Evolutionary conservation across 2,329 filamentous ascomycete genomes (phyloP).

Genomic region (Sporothrix globosa): DNA sequence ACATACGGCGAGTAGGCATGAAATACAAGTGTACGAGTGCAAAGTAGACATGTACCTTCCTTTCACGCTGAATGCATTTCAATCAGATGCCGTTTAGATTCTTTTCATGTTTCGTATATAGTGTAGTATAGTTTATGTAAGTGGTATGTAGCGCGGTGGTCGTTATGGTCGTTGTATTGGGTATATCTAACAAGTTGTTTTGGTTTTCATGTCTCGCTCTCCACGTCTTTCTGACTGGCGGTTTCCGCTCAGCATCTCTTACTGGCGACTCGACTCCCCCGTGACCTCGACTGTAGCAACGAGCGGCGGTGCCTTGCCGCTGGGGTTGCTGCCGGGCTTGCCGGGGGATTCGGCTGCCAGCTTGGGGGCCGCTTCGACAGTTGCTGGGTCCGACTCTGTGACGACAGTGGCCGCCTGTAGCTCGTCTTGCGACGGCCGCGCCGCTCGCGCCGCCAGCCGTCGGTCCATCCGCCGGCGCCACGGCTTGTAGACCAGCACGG

Average conservation of each 20-base stretch:
- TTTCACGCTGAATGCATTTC: no score
- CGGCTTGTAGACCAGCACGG: slow-evolving; percentile 74
- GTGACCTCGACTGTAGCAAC: neutral
- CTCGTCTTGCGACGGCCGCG: neutral
- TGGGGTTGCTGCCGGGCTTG: neutral
- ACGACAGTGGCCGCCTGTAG: neutral
- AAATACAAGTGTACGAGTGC: no score
- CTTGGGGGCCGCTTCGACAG: neutral
- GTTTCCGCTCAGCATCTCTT: neutral
- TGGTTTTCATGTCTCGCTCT: no score
- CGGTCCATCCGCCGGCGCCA: slow-evolving; percentile 65
- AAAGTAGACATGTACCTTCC: no score
- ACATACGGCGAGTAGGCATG: no score
- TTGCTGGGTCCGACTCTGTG: neutral
- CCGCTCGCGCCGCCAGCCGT: neutral
- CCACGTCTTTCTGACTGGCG: no score
- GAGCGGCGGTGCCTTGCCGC: neutral
- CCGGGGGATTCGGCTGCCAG: neutral
- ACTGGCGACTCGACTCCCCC: neutral
- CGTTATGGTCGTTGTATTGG: neutral
- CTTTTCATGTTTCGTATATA: neutral
- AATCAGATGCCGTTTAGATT: neutral
- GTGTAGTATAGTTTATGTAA: neutral
- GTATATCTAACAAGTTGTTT: neutral
- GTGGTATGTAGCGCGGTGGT: neutral